Base-by-base conservation (phyloP, 106 monocot species). In the Platanthera guangdongensis region DNA sequence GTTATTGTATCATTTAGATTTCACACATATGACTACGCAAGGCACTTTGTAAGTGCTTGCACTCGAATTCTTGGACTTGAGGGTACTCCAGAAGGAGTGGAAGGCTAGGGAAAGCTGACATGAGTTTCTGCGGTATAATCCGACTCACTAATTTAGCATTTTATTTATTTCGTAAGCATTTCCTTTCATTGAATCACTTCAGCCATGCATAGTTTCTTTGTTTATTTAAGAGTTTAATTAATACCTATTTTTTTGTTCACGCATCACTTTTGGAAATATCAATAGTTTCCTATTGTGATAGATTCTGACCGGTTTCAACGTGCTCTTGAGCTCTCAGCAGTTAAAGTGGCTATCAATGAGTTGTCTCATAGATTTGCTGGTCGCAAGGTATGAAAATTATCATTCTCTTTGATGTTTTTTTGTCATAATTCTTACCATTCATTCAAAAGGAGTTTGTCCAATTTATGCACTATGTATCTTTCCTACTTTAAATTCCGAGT, bases 11-110 rank as follows among this genome's bases (percentile, higher is more conserved):
- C 11, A 70, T 86, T 48, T 81, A 97, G 96, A 25, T 97, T 97
- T 69, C 96, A 97, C 68, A 97, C 96, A 75, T 97, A 97, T 85
- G 96, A 97, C 73, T 97, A 97, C 82, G 96, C 96, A 81, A 93
- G 96, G 70, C 96, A 97, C 71, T 97, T 97, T 77, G 96, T 97
- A 68, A 97, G 96, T 86, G 96, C 96, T 32, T 97, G 96, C 80
- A 97, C 96, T 16, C 79, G 96, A 47, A 97, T 97, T 71, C 89
- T 97, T 78, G 96, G 93, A 77, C 87, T 97, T 51, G 96, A 97
- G 81, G 96, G 96, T 4, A 97, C 96, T 64, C 96, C 96, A 76
- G 96, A 93, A 82, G 96, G 96, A 65, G 96, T 97, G 28, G 96
- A 97, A 82, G 93, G 93, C 76, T 93, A 97, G 86, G 96, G 96